These are phyloP conservation scores for Uronychia setigera DNA, from an alignment of 73 alveolate species.

Conservation along the genomic window DNA sequence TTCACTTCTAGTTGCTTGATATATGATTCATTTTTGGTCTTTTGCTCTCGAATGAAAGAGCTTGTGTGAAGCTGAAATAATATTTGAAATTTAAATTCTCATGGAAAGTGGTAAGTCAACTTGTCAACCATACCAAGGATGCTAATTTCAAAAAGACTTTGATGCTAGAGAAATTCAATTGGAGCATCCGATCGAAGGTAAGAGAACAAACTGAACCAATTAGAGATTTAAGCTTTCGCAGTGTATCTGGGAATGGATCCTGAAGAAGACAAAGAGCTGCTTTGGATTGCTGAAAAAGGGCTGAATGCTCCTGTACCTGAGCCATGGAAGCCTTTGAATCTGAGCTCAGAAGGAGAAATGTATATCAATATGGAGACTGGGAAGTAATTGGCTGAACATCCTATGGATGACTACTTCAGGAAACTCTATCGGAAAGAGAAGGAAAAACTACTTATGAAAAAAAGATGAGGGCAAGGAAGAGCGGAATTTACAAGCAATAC, in stretches of 20 bases:
- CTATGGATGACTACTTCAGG: conserved; percentile 51
- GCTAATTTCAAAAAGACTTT: no score
- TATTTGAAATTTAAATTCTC: no score
- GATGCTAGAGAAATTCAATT: no score
- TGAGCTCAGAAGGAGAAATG: conserved; percentile 21
- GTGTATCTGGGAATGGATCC: conserved; percentile 55
- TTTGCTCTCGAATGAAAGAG: no score
- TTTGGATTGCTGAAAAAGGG: conserved; percentile 71
- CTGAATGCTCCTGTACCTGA: conserved; percentile 67
- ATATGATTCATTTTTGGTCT: no score
- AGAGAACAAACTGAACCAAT: no score
- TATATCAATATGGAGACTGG: background rate
- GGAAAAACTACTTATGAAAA: background rate
- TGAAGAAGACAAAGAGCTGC: conserved; percentile 40
- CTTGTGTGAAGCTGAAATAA: no score
- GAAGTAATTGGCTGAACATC: conserved; percentile 51
- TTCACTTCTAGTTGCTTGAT: no score
- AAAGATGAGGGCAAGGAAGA: background rate
- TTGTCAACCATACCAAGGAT: no score
- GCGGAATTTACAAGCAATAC: no score
- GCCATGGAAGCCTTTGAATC: conserved; percentile 70
- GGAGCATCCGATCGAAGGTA: no score
- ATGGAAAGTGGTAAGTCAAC: no score
- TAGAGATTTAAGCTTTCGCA: conserved; percentile 33
- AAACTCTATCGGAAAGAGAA: conserved; percentile 4